Conservation (phyloP, 2,329 filamentous ascomycete species). For the Leptodontidium sp. region DNA sequence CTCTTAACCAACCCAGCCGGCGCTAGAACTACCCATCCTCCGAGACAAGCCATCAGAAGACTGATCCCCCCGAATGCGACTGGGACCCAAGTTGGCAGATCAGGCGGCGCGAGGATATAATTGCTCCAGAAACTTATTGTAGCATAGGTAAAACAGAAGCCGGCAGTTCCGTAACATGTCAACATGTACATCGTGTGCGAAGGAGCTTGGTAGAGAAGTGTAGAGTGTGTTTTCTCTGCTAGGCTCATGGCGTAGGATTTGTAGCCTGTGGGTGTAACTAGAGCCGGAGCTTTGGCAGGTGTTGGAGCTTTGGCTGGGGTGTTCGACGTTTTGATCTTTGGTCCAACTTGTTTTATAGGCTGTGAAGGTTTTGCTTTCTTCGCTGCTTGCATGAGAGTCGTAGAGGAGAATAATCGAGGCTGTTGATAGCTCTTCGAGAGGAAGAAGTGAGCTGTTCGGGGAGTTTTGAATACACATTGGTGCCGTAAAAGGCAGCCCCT, state of each 20-base stretch:
- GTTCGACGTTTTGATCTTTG: slow-evolving; percentile 19
- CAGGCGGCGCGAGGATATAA: slow-evolving; percentile 58
- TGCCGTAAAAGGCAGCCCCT: slow-evolving; percentile 44
- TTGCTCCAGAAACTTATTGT: slow-evolving; percentile 59
- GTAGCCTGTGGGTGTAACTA: slow-evolving; percentile 35
- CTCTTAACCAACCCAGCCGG: slow-evolving; percentile 63
- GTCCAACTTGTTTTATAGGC: slow-evolving; percentile 18
- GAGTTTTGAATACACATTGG: slow-evolving; percentile 29
- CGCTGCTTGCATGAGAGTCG: slow-evolving; percentile 35
- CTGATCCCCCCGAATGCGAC: slow-evolving; percentile 65
- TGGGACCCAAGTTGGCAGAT: slow-evolving; percentile 64
- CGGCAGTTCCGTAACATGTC: slow-evolving; percentile 64
- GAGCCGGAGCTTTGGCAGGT: slow-evolving; percentile 17
- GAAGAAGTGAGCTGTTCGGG: slow-evolving; percentile 29
- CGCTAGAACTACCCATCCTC: slow-evolving; percentile 65
- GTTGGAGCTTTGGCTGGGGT: slow-evolving; percentile 14
- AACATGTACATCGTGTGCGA: slow-evolving; percentile 70
- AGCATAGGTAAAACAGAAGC: slow-evolving; percentile 61
- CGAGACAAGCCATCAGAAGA: slow-evolving; percentile 66
- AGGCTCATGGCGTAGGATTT: slow-evolving; percentile 62
- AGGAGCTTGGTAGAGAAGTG: slow-evolving; percentile 70
- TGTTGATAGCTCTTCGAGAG: slow-evolving; percentile 29
- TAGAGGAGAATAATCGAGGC: slow-evolving; percentile 36
- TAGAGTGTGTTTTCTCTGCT: slow-evolving; percentile 61
- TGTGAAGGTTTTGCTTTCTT: slow-evolving; percentile 27